These are phyloP conservation scores for Suillus fuscotomentosus DNA, from an alignment of 768 basidiomycete genomes.

Conservation along the genomic window DNA sequence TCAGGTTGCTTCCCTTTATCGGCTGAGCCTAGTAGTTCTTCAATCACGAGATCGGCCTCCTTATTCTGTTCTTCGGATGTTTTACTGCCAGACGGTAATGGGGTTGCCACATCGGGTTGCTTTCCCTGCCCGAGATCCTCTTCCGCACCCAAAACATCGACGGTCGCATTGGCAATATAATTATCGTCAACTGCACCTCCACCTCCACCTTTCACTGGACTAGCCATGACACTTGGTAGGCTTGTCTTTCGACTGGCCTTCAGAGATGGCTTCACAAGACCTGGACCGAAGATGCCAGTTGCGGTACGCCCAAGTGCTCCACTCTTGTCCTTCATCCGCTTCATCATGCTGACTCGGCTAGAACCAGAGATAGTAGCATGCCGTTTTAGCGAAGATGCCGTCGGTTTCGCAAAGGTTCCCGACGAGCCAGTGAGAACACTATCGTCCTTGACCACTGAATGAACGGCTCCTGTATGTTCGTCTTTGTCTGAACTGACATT, in stretches of 20 bases:
- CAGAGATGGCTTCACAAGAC: conserved; percentile 12
- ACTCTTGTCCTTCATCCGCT: background rate
- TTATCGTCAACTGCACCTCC: background rate
- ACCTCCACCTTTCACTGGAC: conserved; percentile 42
- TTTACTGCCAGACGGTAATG: conserved; percentile 14
- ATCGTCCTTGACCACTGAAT: conserved; percentile 23
- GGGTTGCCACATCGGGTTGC: conserved; percentile 11
- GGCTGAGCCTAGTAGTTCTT: conserved; percentile 7
- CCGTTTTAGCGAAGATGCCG: conserved; percentile 30
- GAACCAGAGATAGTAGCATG: conserved; percentile 16
- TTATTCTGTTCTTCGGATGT: conserved; percentile 9
- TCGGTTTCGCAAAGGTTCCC: conserved; percentile 26
- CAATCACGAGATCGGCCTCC: conserved; percentile 12
- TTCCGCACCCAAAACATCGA: background rate
- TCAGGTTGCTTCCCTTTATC: conserved; percentile 25
- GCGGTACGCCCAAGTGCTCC: conserved; percentile 9
- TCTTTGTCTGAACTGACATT: conserved; percentile 15
- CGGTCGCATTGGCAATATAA: background rate
- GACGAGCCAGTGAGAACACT: conserved; percentile 10
- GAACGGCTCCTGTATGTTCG: conserved; percentile 2
- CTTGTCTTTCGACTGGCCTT: conserved; percentile 44
- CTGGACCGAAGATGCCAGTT: conserved; percentile 22
- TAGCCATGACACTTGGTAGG: conserved; percentile 43
- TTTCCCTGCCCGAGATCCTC: conserved; percentile 10
- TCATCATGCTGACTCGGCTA: conserved; percentile 5